These are phyloP conservation scores for Phialemoniopsis sp. DNA, from an alignment of 2,329 filamentous ascomycete species.

Conservation along the genomic window DNA sequence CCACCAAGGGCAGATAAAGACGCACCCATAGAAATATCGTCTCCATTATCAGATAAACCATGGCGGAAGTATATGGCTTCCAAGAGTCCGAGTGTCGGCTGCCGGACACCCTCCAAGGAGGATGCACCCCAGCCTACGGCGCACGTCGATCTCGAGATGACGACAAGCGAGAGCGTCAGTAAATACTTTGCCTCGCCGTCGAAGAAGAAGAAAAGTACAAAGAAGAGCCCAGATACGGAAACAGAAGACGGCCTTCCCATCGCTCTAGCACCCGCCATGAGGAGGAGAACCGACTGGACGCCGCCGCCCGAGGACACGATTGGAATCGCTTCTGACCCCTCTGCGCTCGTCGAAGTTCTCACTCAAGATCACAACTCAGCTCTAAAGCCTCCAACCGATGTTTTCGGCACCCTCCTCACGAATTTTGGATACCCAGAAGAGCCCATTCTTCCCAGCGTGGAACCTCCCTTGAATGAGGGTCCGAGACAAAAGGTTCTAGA, in stretches of 20 bases:
- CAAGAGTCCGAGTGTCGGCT: constrained; percentile 5
- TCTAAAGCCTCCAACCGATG: constrained; percentile 1
- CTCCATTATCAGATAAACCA: constrained; percentile 20
- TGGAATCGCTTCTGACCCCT: constrained; percentile 20
- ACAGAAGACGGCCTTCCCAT: constrained; percentile 20
- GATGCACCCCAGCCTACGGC: too few species aligned
- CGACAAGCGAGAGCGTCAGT: constrained; percentile 21
- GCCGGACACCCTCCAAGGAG: too few species aligned
- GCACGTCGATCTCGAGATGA: neutral
- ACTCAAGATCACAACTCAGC: too few species aligned
- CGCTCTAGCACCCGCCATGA: constrained; percentile 43
- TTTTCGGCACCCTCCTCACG: too few species aligned
- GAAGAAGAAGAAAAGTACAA: constrained; percentile 3
- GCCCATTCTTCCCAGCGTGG: too few species aligned
- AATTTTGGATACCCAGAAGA: too few species aligned
- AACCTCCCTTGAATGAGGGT: too few species aligned
- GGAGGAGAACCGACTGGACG: constrained; percentile 63
- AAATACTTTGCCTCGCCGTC: constrained; percentile 19
- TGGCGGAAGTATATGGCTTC: constrained; percentile 29
- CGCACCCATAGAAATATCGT: constrained; percentile 3
- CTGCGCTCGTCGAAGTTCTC: constrained; percentile 21
- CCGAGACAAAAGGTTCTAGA: neutral
- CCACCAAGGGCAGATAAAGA: constrained; percentile 7
- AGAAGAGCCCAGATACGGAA: constrained; percentile 4
- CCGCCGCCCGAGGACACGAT: constrained; percentile 38